Evolutionary conservation across 1,284 basidiomycete genomes (phyloP), one percentile per base, ranked within the genome.

Genomic region (Rhodotorula sp.): DNA sequence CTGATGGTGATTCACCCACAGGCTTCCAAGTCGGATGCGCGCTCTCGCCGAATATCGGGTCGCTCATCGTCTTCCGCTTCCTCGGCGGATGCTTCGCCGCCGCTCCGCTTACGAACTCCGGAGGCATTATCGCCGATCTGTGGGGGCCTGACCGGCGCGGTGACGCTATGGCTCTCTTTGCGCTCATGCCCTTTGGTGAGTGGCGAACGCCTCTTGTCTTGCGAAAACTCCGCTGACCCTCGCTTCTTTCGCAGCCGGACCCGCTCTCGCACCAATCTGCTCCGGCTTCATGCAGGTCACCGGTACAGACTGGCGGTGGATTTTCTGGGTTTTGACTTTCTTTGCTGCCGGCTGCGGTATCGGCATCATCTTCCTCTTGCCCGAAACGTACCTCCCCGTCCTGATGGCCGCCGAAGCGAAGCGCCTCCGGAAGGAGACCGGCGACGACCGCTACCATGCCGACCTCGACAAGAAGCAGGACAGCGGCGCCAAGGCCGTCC

Each of bases 141-240:
- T 92, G 90, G 89, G 88, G 90, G 73, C 84, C 85, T 0, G 86
- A 86, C 72, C 85, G 85, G 47, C 84, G 90, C 62, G 90, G 90
- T 15, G 86, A 87, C 66, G 90, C 90, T 0, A 82, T 91, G 67
- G 87, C 87, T 21, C 79, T 89, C 62, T 91, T 91, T 78, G 85
- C 87, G 1, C 80, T 90, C 14, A 89, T 90, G 6, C 91, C 91
- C 1, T 64, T 60, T 16, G 61, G 43, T 18, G 46, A n/a, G 58
- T 59, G n/a, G n/a, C n/a, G n/a, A n/a, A n/a, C n/a, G n/a, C n/a
- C n/a, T n/a, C n/a, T n/a, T n/a, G n/a, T n/a, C n/a, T n/a, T n/a
- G n/a, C n/a, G n/a, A n/a, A n/a, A n/a, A n/a, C n/a, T n/a, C n/a
- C n/a, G n/a, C n/a, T n/a, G n/a, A n/a, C n/a, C n/a, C n/a, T n/a